Percentiles rank a stretch among this genome's conserved stretches.
Evolutionary conservation across 1,139 yeast genomes (phyloP).

Genomic region (Blastobotrys persicus): DNA sequence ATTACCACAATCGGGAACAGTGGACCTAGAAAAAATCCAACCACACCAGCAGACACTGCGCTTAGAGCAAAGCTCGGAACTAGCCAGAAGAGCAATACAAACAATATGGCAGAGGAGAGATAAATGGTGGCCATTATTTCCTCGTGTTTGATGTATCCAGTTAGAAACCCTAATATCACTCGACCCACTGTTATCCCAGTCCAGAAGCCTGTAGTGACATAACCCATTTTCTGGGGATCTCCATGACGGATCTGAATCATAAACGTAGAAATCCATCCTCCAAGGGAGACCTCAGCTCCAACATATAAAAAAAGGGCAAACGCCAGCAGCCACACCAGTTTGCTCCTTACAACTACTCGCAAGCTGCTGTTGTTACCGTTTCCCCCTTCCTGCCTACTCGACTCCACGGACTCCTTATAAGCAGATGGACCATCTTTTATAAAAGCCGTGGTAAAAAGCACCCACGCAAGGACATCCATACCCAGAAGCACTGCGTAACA

Average conservation of each 20-base stretch:
- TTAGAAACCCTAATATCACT: slow-evolving; percentile 41
- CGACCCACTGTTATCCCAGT: slow-evolving; percentile 66
- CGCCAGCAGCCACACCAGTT: slow-evolving; percentile 57
- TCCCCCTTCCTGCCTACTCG: not conserved
- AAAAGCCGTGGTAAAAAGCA: slow-evolving; percentile 17
- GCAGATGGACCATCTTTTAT: slow-evolving; percentile 21
- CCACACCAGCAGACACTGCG: slow-evolving; percentile 45
- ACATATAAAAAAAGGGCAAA: slow-evolving; percentile 59
- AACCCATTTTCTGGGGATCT: slow-evolving; percentile 48
- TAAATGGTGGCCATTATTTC: slow-evolving; percentile 19
- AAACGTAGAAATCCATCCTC: slow-evolving; percentile 70
- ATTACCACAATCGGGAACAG: slow-evolving; percentile 74
- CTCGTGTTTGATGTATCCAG: slow-evolving; percentile 29
- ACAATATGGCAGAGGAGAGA: slow-evolving; percentile 25
- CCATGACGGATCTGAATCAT: slow-evolving; percentile 56
- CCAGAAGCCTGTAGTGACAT: slow-evolving; percentile 71
- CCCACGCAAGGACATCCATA: slow-evolving; percentile 35
- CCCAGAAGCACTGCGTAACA: slow-evolving; percentile 46
- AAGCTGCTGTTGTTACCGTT: slow-evolving; percentile 11
- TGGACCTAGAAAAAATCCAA: slow-evolving; percentile 77
- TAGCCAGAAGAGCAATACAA: slow-evolving; percentile 32
- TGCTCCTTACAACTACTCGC: slow-evolving; percentile 45
- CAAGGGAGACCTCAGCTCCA: slow-evolving; percentile 65
- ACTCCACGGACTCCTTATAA: slow-evolving; percentile 12
- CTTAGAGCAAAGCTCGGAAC: slow-evolving; percentile 30